These are phyloP conservation scores for Luffa aegyptiaca DNA, from an alignment of 306 rosid species.

Conservation along the genomic window DNA sequence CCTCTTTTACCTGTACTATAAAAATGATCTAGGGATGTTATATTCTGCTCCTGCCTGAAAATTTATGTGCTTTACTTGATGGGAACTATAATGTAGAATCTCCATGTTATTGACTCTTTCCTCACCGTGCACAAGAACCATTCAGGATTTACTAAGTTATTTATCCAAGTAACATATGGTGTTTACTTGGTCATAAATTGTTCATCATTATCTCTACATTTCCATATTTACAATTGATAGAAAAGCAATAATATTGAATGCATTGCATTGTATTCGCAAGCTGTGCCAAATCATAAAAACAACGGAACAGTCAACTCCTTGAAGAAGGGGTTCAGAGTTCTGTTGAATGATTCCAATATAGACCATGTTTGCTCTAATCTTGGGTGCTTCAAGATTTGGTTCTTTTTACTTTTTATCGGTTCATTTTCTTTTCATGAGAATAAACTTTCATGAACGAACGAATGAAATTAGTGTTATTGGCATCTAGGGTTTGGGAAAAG, in stretches of 20 bases:
- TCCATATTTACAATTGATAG: neutral
- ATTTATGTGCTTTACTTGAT: neutral
- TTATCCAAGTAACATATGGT: neutral
- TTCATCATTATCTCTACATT: neutral
- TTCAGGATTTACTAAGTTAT: neutral
- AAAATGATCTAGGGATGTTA: neutral
- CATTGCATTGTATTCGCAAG: neutral
- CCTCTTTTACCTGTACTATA: neutral
- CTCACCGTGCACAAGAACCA: neutral
- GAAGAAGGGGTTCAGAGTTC: neutral
- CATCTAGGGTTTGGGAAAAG: neutral
- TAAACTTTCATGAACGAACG: neutral
- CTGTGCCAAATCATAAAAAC: neutral
- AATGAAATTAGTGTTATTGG: neutral
- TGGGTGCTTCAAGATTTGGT: neutral
- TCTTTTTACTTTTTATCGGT: neutral
- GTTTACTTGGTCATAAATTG: neutral
- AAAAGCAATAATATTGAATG: neutral
- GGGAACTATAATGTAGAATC: neutral
- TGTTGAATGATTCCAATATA: neutral
- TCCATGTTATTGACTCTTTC: neutral
- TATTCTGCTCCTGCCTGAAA: neutral
- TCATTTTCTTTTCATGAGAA: neutral
- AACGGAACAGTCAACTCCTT: neutral
- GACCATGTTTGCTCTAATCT: neutral